These are phyloP conservation scores for Hemisphaericaspora subhashii DNA, from an alignment of 1,139 yeast genomes.

Conservation along the genomic window DNA sequence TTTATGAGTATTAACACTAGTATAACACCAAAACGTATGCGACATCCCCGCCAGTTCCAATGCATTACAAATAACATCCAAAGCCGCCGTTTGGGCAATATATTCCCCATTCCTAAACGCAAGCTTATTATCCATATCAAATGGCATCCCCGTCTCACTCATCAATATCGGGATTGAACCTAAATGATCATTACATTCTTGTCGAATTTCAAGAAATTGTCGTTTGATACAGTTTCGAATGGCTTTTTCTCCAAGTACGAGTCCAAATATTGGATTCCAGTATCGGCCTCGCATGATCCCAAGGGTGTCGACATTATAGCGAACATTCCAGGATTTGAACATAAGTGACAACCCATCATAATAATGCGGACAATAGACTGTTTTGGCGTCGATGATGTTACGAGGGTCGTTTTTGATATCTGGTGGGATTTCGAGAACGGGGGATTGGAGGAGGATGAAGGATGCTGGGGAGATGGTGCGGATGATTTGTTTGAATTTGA, in stretches of 20 bases:
- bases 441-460: constrained; percentile 75
- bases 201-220: constrained; percentile 64
- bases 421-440: constrained; percentile 83
- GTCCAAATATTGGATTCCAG: constrained; percentile 70
- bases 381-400: constrained; percentile 56
- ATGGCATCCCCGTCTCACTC: constrained; percentile 97
- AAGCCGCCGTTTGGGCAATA: constrained; percentile 71
- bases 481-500: constrained; percentile 46
- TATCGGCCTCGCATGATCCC: constrained; percentile 86
- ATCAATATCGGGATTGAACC: constrained; percentile 74
- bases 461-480: constrained; percentile 46
- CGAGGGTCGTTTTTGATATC: constrained; percentile 49
- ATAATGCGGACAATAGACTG: constrained; percentile 83
- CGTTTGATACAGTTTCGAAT: constrained; percentile 69
- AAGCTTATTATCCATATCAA: constrained; percentile 79
- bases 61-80: constrained; percentile 80
- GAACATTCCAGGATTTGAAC: constrained; percentile 80
- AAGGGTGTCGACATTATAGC: constrained; percentile 81
- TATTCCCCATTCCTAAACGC: constrained; percentile 69
- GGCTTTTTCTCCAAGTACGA: constrained; percentile 76
- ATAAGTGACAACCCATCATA: constrained; percentile 91
- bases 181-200: constrained; percentile 58
- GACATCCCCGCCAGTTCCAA: constrained; percentile 70
- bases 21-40: constrained; percentile 86
- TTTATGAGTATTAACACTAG: constrained; percentile 66